A percentile compares a stretch with the other conserved stretches of the same genome.
These are phyloP conservation scores for Fragilariopsis cylindrus DNA, from an alignment of 108 stramenopile genomes.

Conservation along the genomic window DNA sequence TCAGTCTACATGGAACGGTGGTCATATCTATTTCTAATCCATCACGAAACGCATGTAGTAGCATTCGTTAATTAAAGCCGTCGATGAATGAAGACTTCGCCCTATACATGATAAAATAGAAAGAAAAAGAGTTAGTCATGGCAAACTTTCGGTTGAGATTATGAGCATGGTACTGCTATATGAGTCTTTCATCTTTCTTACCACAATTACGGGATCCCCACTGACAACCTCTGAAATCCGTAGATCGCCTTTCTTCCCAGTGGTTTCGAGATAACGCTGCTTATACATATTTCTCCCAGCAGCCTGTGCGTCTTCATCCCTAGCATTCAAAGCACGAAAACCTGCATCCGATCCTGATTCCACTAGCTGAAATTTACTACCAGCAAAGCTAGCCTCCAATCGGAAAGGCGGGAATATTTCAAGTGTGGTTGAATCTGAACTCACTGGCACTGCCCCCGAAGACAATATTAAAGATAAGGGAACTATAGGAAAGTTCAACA, in stretches of 20 bases:
- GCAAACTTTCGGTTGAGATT: too few species aligned
- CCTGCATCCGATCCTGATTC: constrained; percentile 72
- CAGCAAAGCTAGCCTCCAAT: constrained; percentile 39
- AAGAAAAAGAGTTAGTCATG: too few species aligned
- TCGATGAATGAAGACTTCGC: too few species aligned
- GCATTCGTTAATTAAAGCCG: too few species aligned
- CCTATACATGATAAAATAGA: too few species aligned
- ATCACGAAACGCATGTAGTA: too few species aligned
- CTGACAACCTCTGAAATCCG: constrained; percentile 51
- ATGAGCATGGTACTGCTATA: too few species aligned
- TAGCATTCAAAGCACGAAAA: constrained; percentile 67
- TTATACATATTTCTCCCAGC: constrained; percentile 68
- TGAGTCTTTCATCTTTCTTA: background rate
- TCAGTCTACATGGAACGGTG: too few species aligned
- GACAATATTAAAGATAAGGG: constrained; percentile 17
- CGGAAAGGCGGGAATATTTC: constrained; percentile 80
- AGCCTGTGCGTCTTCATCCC: constrained; percentile 51
- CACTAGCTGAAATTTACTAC: constrained; percentile 53
- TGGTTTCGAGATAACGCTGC: constrained; percentile 65
- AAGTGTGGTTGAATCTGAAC: constrained; percentile 43
- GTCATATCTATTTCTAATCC: too few species aligned
- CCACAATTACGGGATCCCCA: constrained; percentile 80
- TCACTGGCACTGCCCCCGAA: constrained; percentile 24
- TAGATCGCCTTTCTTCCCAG: constrained; percentile 42
- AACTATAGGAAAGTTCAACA: constrained; percentile 47